Base-by-base conservation (phyloP, 2,329 filamentous ascomycete species). In the Penicillium janthinellum region DNA sequence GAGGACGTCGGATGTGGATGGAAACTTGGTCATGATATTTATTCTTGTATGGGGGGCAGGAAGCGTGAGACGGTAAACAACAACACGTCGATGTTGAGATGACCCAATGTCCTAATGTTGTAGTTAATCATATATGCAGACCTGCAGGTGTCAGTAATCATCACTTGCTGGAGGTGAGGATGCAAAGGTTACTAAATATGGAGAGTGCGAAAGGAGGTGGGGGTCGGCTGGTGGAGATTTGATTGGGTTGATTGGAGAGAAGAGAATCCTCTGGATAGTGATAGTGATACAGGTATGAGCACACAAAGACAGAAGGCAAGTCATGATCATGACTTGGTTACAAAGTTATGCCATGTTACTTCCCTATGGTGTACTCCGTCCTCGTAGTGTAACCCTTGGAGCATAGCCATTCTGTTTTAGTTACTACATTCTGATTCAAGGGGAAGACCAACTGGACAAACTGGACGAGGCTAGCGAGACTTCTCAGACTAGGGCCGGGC, bases 401-500 rank as follows among this genome's bases (percentile, higher is more conserved):
- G n/a, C 45, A 49, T 49, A 14, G 47, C 47, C 45, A 34, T 35
- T 1, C 4, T 28, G 25, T 28, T 28, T 28, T 20, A 20, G 20
- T 20, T 1, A 20, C 20, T 20, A 20, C 20, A 20, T 20, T 20
- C 20, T 20, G 20, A 20, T 14, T n/a, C 31, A 31, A 47, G 44
- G 44, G 44, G 25, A 17, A 28, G 42, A 28, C 15, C 25, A 4
- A 25, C 20, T 44, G 20, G 41, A 25, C 15, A n/a, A n/a, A n/a
- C n/a, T 3, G n/a, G 10, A 28, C 22, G 2, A n/a, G 45, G 5
- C 45, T 11, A 15, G 5, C 28, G 62, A 64, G 53, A 64, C 60
- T 62, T 60, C 44, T 51, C 59, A 64, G 50, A 64, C 60, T 62
- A 62, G 60, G 54, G 51, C 58, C 58, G 44, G 55, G 47, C 47